Percentiles rank a stretch among this genome's conserved stretches.
These are phyloP conservation scores for Debaryomyces sp. DNA, from an alignment of 1,139 yeast species.

Conservation along the genomic window DNA sequence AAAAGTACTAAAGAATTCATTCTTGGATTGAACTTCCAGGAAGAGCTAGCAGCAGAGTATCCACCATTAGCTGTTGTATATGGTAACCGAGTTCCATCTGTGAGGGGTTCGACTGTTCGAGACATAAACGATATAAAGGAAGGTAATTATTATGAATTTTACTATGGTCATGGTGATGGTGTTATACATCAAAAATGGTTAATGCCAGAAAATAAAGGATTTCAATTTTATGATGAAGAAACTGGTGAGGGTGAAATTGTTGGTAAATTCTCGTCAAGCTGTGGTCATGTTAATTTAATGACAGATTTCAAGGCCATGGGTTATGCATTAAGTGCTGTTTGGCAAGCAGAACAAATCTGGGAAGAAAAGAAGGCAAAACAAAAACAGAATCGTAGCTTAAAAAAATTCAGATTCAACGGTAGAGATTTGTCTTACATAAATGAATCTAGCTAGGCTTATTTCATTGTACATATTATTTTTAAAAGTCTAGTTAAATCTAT, in stretches of 20 bases:
- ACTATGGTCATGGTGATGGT: slow-evolving; percentile 92
- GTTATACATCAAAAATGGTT: slow-evolving; percentile 83
- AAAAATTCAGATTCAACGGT: not conserved
- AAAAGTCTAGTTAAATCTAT: not conserved
- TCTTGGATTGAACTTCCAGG: slow-evolving; percentile 57
- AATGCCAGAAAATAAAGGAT: slow-evolving; percentile 76
- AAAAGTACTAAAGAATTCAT: slow-evolving; percentile 60
- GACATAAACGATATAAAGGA: slow-evolving; percentile 62
- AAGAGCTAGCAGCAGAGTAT: slow-evolving; percentile 48
- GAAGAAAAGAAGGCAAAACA: slow-evolving; percentile 12
- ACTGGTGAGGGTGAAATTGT: slow-evolving; percentile 53
- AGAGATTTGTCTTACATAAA: not conserved
- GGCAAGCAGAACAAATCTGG: slow-evolving; percentile 54
- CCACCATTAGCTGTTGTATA: slow-evolving; percentile 86
- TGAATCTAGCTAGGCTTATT: not conserved
- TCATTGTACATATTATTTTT: not conserved
- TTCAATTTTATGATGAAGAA: slow-evolving; percentile 38
- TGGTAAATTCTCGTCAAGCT: slow-evolving; percentile 63
- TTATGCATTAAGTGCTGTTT: slow-evolving; percentile 63
- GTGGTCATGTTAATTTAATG: slow-evolving; percentile 81
- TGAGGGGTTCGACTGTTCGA: slow-evolving; percentile 71
- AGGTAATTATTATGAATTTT: slow-evolving; percentile 76
- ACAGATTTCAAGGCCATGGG: slow-evolving; percentile 76
- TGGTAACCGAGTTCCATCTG: slow-evolving; percentile 82
- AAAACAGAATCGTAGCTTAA: not conserved